A percentile compares a stretch with the other conserved stretches of the same genome.
Evolutionary conservation across 805 yeast genomes (phyloP).

Genomic region (Starmerella etchellsii): DNA sequence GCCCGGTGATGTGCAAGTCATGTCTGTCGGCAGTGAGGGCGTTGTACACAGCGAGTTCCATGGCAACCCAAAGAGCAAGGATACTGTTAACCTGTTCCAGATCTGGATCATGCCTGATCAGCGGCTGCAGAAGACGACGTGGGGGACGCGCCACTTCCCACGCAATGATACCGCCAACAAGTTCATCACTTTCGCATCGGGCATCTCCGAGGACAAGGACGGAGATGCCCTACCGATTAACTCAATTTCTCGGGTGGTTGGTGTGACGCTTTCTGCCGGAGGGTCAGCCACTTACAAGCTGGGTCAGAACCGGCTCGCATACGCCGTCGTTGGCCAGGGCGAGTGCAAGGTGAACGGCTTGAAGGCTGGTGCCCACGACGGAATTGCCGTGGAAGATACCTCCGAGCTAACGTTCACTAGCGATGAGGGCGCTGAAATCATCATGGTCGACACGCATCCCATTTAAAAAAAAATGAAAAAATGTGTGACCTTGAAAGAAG

Average conservation of each 20-base stretch:
- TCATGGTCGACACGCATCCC: conserved; percentile 14
- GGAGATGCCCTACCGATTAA: conserved; percentile 15
- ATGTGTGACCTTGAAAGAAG: no score
- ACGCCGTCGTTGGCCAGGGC: conserved; percentile 15
- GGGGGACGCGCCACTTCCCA: conserved; percentile 17
- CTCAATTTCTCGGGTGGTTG: conserved; percentile 12
- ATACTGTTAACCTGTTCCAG: conserved; percentile 9
- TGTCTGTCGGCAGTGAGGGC: conserved; percentile 17
- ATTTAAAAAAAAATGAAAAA: no score
- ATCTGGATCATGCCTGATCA: conserved; percentile 15
- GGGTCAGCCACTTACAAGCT: conserved; percentile 9
- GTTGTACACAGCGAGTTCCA: conserved; percentile 17
- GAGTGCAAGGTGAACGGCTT: conserved; percentile 11
- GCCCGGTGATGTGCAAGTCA: conserved; percentile 18
- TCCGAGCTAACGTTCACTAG: conserved; percentile 8
- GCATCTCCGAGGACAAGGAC: conserved; percentile 13
- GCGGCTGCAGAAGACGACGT: conserved; percentile 5
- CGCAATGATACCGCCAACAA: conserved; percentile 4
- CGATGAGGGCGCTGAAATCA: conserved; percentile 10
- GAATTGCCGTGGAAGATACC: conserved; percentile 13
- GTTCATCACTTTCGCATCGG: conserved; percentile 12
- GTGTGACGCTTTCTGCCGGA: conserved; percentile 9
- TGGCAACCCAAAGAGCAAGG: conserved; percentile 1
- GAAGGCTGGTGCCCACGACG: conserved; percentile 15
- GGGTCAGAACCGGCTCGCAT: conserved; percentile 12